Conservation (phyloP, 1,284 basidiomycete species). For the Ceratorhiza oryzae-sativae region DNA sequence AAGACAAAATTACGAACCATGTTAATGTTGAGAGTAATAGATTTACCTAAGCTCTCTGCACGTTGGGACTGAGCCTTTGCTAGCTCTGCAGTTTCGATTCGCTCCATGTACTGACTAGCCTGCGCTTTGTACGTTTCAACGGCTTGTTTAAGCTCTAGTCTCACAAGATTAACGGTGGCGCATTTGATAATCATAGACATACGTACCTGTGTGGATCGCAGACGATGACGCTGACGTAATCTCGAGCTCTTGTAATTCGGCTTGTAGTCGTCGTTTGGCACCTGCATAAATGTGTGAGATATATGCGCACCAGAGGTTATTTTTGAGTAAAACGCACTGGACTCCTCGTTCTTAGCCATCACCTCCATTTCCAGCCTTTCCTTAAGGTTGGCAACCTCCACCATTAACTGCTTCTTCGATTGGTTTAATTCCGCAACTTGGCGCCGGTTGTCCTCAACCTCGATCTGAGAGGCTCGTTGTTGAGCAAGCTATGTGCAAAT, state of each 20-base stretch:
- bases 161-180: background rate
- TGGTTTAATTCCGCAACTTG: conserved; percentile 66
- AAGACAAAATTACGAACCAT: conserved; percentile 38
- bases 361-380: conserved; percentile 64
- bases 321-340: conserved; percentile 57
- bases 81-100: conserved; percentile 75
- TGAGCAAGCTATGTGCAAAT: conserved; percentile 61
- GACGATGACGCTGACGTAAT: conserved; percentile 65
- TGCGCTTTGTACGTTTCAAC: conserved; percentile 72
- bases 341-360: conserved; percentile 63
- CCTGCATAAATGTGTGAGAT: conserved; percentile 51
- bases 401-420: conserved; percentile 64
- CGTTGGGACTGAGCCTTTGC: conserved; percentile 69
- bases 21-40: conserved; percentile 9
- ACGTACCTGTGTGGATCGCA: conserved; percentile 65
- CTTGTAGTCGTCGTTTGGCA: conserved; percentile 66
- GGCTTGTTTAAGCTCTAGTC: conserved; percentile 63
- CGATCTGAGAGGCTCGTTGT: conserved; percentile 68
- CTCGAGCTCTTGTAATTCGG: conserved; percentile 70
- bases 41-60: conserved; percentile 67
- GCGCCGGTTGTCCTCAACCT: conserved; percentile 67
- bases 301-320: conserved; percentile 1
- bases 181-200: background rate
- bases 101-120: conserved; percentile 63
- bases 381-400: conserved; percentile 63